Conservation (phyloP, 1,284 basidiomycete species). For the Leccinum fallax region DNA sequence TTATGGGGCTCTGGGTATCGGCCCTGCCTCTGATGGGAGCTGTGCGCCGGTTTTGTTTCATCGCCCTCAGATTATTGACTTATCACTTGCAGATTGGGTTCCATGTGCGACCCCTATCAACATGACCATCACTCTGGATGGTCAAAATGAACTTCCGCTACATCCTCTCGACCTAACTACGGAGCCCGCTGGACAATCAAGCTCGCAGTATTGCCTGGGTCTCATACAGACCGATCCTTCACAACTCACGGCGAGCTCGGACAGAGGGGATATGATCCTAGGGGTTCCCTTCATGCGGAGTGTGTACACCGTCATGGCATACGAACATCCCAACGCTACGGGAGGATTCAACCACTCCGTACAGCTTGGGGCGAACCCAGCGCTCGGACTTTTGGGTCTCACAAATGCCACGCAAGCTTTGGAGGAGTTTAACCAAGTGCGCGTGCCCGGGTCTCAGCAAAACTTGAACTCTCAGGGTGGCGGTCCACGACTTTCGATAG, state of each 20-base stretch:
- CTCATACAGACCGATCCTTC: constrained; percentile 60
- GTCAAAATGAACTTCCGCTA: constrained; percentile 54
- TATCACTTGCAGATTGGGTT: constrained; percentile 57
- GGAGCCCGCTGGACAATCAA: constrained; percentile 39
- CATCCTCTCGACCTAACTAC: constrained; percentile 73
- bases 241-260: constrained; percentile 38
- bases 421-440: constrained; percentile 65
- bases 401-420: constrained; percentile 61
- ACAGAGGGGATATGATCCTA: constrained; percentile 64
- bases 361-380: constrained; percentile 40
- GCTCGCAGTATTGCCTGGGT: constrained; percentile 57
- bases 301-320: constrained; percentile 72
- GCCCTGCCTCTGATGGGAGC: constrained; percentile 58
- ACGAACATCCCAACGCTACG: constrained; percentile 46
- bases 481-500: constrained; percentile 50
- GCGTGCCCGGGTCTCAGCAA: constrained; percentile 45
- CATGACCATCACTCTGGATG: constrained; percentile 63
- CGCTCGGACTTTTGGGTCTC: constrained; percentile 58
- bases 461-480: constrained; percentile 6
- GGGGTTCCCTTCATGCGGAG: constrained; percentile 77
- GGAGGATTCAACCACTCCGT: constrained; percentile 46
- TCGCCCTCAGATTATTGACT: neutral
- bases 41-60: constrained; percentile 47
- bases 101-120: constrained; percentile 71
- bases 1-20: constrained; percentile 72